Evolutionary conservation across 148 eudicot genomes (phyloP).

Genomic region (Cornus kousa): DNA sequence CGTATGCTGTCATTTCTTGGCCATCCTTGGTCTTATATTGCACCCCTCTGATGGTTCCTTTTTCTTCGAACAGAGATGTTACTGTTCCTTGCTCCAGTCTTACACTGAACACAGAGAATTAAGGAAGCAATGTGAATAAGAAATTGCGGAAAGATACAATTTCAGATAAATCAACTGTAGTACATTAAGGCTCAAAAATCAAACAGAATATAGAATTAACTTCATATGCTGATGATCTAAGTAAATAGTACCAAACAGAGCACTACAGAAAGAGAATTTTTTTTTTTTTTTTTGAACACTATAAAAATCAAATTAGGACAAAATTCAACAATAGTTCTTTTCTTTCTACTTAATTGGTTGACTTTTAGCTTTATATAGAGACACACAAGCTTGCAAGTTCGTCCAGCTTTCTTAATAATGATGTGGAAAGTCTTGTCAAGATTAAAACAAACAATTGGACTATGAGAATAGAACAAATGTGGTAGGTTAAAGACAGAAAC

Average conservation of each 20-base stretch:
- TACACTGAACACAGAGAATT: conserved; percentile 12
- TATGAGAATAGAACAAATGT: background rate
- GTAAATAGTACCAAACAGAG: background rate
- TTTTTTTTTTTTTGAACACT: no score
- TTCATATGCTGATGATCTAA: background rate
- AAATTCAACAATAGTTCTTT: no score
- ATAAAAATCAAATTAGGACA: no score
- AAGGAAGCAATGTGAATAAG: background rate
- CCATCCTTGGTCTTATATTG: conserved; percentile 7
- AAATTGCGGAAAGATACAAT: no score
- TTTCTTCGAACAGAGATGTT: background rate
- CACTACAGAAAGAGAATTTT: background rate
- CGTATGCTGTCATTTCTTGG: conserved; percentile 10
- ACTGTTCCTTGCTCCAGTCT: conserved; percentile 17
- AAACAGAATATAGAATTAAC: background rate
- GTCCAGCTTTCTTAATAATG: no score
- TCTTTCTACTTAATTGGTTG: no score
- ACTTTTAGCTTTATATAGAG: no score
- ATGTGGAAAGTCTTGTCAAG: background rate
- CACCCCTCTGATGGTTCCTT: conserved; percentile 1
- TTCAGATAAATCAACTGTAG: no score
- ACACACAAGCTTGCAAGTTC: background rate
- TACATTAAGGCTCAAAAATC: background rate
- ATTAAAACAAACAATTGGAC: background rate
- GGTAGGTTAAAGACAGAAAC: background rate